phyloP scores from a whole-genome alignment of 1,284 basidiomycete genomes.

The Ceraceosorus guamensis region DNA sequence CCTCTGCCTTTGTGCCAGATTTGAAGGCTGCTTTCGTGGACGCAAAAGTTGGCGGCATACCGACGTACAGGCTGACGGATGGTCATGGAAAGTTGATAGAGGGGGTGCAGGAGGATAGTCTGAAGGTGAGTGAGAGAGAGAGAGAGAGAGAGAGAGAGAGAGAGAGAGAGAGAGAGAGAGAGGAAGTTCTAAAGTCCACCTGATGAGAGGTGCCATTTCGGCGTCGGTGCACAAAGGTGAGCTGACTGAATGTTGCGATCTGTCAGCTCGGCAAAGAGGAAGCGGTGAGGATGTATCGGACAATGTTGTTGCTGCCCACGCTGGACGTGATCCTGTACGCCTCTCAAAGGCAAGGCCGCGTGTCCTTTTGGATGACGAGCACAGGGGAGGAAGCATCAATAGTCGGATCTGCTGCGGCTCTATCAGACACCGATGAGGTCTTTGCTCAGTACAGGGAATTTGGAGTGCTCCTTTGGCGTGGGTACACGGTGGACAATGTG shows the following conservation, averaged over 20 bases:
- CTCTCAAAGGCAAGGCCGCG: constrained; percentile 84
- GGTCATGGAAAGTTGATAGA: constrained; percentile 26
- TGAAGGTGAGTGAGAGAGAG: constrained; percentile 18
- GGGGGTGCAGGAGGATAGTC: constrained; percentile 27
- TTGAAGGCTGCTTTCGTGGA: constrained; percentile 38
- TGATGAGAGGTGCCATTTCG: not conserved
- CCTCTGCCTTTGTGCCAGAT: constrained; percentile 29
- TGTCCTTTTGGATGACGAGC: constrained; percentile 73
- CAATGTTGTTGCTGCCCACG: constrained; percentile 60
- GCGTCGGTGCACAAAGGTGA: not conserved
- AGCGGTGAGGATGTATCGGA: constrained; percentile 33
- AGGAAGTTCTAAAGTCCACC: not conserved
- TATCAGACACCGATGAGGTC: constrained; percentile 70
- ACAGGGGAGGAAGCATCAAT: constrained; percentile 87
- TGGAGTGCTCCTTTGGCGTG: constrained; percentile 81
- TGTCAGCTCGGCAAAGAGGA: constrained; percentile 22
- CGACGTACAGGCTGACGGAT: constrained; percentile 37
- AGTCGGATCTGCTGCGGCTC: constrained; percentile 77
- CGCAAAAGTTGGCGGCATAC: constrained; percentile 28
- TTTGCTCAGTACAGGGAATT: constrained; percentile 58
- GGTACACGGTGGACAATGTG: constrained; percentile 54
- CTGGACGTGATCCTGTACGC: constrained; percentile 84
- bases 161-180: no score
- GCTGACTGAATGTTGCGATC: not conserved
- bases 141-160: not conserved